Evolutionary conservation across 78 protist species (phyloP), one percentile per base, ranked within the genome.

Genomic region (Acrasis kona): DNA sequence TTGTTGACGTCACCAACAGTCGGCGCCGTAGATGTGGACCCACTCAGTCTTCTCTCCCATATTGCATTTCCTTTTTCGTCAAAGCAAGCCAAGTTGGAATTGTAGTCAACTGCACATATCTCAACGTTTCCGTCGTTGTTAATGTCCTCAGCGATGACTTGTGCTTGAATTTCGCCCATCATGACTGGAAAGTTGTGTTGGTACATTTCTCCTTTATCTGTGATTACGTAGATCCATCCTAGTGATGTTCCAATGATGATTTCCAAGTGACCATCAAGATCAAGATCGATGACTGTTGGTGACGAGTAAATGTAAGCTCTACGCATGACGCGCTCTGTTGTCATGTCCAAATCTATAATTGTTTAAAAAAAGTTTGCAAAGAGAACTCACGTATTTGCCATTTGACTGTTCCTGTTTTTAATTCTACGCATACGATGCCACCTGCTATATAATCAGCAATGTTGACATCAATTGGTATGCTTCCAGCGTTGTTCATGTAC

Each of bases 271-370:
- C 89, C 86, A 77, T 87, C 95, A 27, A 67, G 73, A 65, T 89
- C 83, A 12, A 92, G 34, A 80, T 92, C 91, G 2, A 66, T 90
- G 31, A 92, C 90, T 6, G 92, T 85, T n/a, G 90, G 93, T 29
- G 95, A 38, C 9, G 77, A 61, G 80, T 81, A 74, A 4, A 81
- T 50, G 70, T 73, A 87, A 37, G 89, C 89, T 10, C 79, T 84
- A 70, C 71, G 65, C 29, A 5, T 19, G 19, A 65, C 70, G 9
- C 61, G 39, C 31, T 66, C 72, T 4, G 82, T 71, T 34, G 91
- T 87, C 31, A 87, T 7, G 39, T 5, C 5, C 65, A 7, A 71
- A 65, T 5, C 66, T 32, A 5, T 7, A 9, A 7, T 39, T 71
- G 39, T 41, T 5, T 71, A 19, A 8, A 65, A 65, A 7, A 41